These are phyloP conservation scores for Lachancea thermotolerans DNA, from an alignment of 805 yeast genomes.

Conservation along the genomic window DNA sequence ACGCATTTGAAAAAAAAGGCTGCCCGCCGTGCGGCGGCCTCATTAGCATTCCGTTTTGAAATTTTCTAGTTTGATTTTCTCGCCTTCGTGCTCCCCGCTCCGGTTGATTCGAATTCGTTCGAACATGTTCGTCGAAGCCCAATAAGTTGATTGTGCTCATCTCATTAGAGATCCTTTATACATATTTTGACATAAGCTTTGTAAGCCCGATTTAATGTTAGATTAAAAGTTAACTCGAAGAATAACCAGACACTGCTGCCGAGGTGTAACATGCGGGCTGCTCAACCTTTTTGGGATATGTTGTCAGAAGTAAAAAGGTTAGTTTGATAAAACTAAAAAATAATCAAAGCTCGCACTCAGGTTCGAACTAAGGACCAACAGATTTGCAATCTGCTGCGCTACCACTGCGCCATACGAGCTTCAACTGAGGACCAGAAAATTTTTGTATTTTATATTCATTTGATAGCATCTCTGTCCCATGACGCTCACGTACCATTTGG, in stretches of 20 bases:
- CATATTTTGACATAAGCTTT: neutral
- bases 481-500: neutral
- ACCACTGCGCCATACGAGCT: constrained; percentile 92
- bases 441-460: neutral
- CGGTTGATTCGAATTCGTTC: neutral
- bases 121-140: neutral
- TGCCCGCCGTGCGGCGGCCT: neutral
- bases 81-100: neutral
- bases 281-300: too few relatives aligned
- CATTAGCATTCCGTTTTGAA: constrained; percentile 1
- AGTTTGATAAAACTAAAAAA: neutral
- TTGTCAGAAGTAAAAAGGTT: neutral
- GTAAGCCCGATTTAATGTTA: neutral
- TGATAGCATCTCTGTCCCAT: neutral
- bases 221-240: neutral
- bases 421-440: neutral
- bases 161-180: neutral
- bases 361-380: constrained; percentile 96
- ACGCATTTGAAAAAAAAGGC: constrained; percentile 1
- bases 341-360: constrained; percentile 71
- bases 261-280: too few relatives aligned
- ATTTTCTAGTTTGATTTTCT: neutral
- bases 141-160: neutral
- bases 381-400: constrained; percentile 99
- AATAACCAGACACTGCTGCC: too few relatives aligned